Evolutionary conservation across 306 rosid species (phyloP).

Genomic region (Prunus mongolica): DNA sequence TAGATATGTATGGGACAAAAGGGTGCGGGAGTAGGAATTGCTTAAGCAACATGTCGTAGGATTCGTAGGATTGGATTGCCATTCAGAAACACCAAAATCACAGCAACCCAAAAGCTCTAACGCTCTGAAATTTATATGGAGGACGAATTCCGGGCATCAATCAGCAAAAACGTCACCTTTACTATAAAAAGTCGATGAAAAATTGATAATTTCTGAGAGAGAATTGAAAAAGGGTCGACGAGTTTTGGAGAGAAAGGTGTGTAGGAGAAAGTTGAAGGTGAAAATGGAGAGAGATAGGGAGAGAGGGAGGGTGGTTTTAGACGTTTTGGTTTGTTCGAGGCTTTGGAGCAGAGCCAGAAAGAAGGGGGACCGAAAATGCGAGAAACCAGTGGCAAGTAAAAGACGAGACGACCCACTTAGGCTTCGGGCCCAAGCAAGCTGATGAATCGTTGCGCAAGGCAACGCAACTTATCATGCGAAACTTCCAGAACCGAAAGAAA

Average conservation of each 20-base stretch:
- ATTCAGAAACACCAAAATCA: slow-evolving; percentile 52
- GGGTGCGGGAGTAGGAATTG: slow-evolving; percentile 60
- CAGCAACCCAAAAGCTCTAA: slow-evolving; percentile 21
- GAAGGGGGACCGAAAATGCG: not conserved
- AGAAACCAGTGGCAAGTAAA: not conserved
- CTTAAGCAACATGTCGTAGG: slow-evolving; percentile 59
- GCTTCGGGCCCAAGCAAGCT: slow-evolving; percentile 7
- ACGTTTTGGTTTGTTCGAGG: not conserved
- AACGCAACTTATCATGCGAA: slow-evolving; percentile 2
- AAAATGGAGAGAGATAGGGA: too few relatives aligned
- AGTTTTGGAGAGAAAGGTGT: not conserved
- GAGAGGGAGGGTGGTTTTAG: not conserved
- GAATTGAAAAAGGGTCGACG: not conserved
- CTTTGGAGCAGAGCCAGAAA: not conserved
- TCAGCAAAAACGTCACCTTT: not conserved
- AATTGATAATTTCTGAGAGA: not conserved
- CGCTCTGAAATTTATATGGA: not conserved
- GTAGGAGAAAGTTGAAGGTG: not conserved
- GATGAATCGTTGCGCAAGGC: not conserved
- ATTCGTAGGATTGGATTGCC: slow-evolving; percentile 65
- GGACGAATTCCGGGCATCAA: not conserved
- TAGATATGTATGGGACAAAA: slow-evolving; percentile 57
- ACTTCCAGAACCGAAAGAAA: slow-evolving; percentile 9
- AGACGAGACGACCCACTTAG: not conserved
- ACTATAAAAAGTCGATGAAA: not conserved